Conservation (phyloP, 2,329 filamentous ascomycete species). For the Ceratocystis papillata region DNA sequence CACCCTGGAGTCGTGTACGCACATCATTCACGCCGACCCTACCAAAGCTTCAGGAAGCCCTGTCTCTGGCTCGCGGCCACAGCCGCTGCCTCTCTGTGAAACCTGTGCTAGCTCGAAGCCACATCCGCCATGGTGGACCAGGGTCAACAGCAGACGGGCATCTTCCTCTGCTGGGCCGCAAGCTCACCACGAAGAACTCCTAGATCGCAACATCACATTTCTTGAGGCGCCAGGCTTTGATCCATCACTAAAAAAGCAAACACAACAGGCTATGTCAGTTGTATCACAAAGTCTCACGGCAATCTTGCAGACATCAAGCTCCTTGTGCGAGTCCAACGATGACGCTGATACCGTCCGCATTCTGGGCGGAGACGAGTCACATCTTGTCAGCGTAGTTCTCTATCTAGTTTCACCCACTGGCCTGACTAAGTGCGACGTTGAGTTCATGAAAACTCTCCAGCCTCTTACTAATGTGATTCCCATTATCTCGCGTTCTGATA, state of each 20-base stretch:
- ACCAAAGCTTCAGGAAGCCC: conserved; percentile 32
- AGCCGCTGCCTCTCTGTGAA: conserved; percentile 36
- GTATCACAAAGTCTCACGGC: neutral
- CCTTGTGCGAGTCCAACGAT: conserved; percentile 7
- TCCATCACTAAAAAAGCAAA: conserved; percentile 29
- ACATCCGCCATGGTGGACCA: conserved; percentile 82
- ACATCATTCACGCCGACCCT: conserved; percentile 87
- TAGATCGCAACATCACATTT: conserved; percentile 90
- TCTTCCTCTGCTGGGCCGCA: conserved; percentile 35
- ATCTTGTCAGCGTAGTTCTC: conserved; percentile 73
- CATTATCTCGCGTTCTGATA: conserved; percentile 67
- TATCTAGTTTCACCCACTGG: conserved; percentile 63
- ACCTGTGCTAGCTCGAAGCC: conserved; percentile 71
- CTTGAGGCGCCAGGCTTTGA: conserved; percentile 59
- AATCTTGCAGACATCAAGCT: neutral
- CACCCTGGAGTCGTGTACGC: conserved; percentile 73
- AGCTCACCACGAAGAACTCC: conserved; percentile 55
- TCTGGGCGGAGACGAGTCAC: conserved; percentile 69
- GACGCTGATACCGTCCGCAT: conserved; percentile 59
- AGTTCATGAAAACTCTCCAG: conserved; percentile 59
- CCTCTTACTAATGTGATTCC: conserved; percentile 75
- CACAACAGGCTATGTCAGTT: neutral
- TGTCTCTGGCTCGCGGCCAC: conserved; percentile 32
- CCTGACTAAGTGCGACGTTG: conserved; percentile 53
- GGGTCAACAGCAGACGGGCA: conserved; percentile 49